A percentile compares a stretch with the other conserved stretches of the same genome.
Conservation (phyloP, 768 basidiomycete genomes). For the Kockovaella imperatae region DNA sequence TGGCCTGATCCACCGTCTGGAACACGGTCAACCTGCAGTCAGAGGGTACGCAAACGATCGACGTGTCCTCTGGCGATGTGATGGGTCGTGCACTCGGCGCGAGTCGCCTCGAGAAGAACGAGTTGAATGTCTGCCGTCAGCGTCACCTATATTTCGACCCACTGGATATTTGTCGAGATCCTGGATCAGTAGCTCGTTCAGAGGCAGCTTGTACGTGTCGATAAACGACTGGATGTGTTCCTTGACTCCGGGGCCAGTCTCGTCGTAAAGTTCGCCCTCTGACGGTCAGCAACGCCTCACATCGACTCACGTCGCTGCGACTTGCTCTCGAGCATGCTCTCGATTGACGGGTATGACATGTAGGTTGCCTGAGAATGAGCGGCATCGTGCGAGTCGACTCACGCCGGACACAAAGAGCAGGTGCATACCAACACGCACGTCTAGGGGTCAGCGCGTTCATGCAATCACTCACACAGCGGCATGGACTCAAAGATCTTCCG, state of each 20-base stretch:
- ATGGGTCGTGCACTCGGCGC: slow-evolving; percentile 58
- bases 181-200: slow-evolving; percentile 57
- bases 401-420: slow-evolving; percentile 53
- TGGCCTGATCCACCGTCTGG: slow-evolving; percentile 54
- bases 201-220: slow-evolving; percentile 48
- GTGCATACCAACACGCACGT: slow-evolving; percentile 53
- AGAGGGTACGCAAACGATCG: slow-evolving; percentile 58
- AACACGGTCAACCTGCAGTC: slow-evolving; percentile 70
- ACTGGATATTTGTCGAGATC: slow-evolving; percentile 56
- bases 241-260: slow-evolving; percentile 34
- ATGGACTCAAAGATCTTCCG: slow-evolving; percentile 63
- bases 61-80: slow-evolving; percentile 52
- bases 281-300: background rate
- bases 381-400: background rate
- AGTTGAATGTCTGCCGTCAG: slow-evolving; percentile 55
- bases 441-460: slow-evolving; percentile 7
- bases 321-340: background rate
- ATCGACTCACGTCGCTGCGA: background rate
- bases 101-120: slow-evolving; percentile 65
- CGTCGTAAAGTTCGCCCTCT: slow-evolving; percentile 44
- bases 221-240: slow-evolving; percentile 45
- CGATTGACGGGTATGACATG: background rate
- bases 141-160: slow-evolving; percentile 1
- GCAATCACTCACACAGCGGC: slow-evolving; percentile 52
- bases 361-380: background rate